These are phyloP conservation scores for Colletotrichum lini DNA, from an alignment of 2,329 filamentous ascomycete genomes.

Conservation along the genomic window DNA sequence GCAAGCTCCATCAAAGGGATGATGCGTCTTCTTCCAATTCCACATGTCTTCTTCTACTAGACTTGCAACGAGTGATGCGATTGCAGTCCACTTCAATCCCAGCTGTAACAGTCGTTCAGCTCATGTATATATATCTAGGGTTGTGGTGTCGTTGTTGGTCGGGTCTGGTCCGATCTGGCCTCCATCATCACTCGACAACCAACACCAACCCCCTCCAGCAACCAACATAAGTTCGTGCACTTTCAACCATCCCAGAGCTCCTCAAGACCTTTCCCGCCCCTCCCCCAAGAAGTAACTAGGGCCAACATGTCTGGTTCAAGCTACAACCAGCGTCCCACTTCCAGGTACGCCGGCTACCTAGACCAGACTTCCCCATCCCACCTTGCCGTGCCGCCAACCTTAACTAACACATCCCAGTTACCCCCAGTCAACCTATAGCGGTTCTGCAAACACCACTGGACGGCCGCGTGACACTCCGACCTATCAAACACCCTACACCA, in stretches of 20 bases:
- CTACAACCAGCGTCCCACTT: constrained; percentile 5
- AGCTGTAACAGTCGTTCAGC: neutral
- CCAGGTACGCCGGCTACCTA: constrained; percentile 19
- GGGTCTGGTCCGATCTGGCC: too few species aligned
- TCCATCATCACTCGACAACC: neutral
- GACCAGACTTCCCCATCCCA: too few species aligned
- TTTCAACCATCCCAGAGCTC: neutral
- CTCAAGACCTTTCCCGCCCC: neutral
- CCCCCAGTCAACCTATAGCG: constrained; percentile 28
- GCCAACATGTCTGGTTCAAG: constrained; percentile 26
- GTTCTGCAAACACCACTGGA: constrained; percentile 30
- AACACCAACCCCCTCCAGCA: neutral
- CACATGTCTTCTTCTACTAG: neutral
- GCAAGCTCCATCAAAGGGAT: neutral
- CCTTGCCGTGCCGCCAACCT: neutral
- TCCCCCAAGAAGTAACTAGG: neutral
- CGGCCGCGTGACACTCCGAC: constrained; percentile 1
- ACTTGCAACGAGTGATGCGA: neutral
- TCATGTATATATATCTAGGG: neutral
- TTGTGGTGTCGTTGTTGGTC: neutral
- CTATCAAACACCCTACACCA: neutral
- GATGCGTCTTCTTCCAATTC: constrained; percentile 12
- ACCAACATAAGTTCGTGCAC: neutral
- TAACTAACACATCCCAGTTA: constrained; percentile 21
- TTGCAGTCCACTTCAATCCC: neutral